Evolutionary conservation across 352 stramenopile genomes (phyloP).

Genomic region (Pythium pyrilobum): DNA sequence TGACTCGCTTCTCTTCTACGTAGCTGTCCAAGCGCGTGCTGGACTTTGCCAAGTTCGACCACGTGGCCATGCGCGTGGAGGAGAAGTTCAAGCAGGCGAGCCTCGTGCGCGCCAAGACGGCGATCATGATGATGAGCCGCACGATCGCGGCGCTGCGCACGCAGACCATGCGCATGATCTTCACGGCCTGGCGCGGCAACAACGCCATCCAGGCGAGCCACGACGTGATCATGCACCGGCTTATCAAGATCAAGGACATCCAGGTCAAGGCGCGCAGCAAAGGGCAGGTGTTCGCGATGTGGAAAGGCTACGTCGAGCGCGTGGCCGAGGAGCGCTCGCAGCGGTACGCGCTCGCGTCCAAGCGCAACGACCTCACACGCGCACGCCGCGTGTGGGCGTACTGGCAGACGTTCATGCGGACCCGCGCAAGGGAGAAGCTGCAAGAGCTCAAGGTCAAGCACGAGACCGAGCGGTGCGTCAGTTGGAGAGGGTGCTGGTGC

Average conservation of each 20-base stretch:
- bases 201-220: constrained; percentile 41
- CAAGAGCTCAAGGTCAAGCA: constrained; percentile 45
- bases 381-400: constrained; percentile 35
- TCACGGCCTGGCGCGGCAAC: constrained; percentile 66
- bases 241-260: constrained; percentile 66
- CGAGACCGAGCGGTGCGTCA: constrained; percentile 26
- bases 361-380: constrained; percentile 45
- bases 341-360: constrained; percentile 49
- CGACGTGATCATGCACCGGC: constrained; percentile 45
- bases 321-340: constrained; percentile 56
- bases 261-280: constrained; percentile 41
- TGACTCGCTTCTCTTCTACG: background rate
- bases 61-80: constrained; percentile 66
- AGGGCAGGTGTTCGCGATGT: constrained; percentile 47
- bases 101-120: constrained; percentile 63
- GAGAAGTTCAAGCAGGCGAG: constrained; percentile 72
- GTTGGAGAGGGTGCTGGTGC: background rate
- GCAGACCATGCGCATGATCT: constrained; percentile 75
- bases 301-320: constrained; percentile 46
- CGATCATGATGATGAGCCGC: constrained; percentile 82
- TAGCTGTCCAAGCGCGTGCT: constrained; percentile 68
- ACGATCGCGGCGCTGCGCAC: constrained; percentile 46
- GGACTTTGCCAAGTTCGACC: constrained; percentile 77
- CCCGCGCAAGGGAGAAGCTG: constrained; percentile 45
- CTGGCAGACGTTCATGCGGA: constrained; percentile 52